A percentile compares a stretch with the other conserved stretches of the same genome.
Evolutionary conservation across 1,284 basidiomycete genomes (phyloP).

Genomic region (Sporisorium exsertum): DNA sequence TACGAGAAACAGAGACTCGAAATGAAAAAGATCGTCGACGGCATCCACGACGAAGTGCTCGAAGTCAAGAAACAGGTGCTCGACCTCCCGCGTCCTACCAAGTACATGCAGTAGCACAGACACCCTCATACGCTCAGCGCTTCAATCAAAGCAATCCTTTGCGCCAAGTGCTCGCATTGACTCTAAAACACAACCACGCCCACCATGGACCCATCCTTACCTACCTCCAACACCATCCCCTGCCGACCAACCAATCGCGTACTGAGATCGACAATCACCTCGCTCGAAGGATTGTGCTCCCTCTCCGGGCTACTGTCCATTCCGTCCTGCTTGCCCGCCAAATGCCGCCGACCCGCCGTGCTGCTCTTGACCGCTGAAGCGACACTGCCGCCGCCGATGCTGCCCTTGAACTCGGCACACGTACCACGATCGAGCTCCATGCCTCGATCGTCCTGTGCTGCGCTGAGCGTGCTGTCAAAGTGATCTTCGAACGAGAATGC

Average conservation of each 20-base stretch:
- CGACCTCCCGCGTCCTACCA: conserved; percentile 48
- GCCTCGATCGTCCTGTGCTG: conserved; percentile 29
- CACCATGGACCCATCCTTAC: conserved; percentile 40
- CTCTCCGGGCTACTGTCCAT: conserved; percentile 23
- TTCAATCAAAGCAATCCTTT: neutral
- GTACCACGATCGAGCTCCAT: conserved; percentile 52
- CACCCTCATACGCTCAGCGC: no score
- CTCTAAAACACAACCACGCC: conserved; percentile 40
- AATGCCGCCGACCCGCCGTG: neutral
- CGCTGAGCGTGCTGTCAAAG: conserved; percentile 34
- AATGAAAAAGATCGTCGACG: conserved; percentile 53
- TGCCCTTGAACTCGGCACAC: conserved; percentile 38
- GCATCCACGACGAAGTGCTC: conserved; percentile 51
- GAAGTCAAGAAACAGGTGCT: conserved; percentile 49
- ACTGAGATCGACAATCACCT: conserved; percentile 42
- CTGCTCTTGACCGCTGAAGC: neutral
- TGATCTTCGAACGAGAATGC: conserved; percentile 33
- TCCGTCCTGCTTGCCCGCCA: conserved; percentile 2
- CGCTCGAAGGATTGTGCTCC: conserved; percentile 20
- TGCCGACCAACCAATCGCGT: conserved; percentile 37
- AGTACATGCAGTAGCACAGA: conserved; percentile 47
- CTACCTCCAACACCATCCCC: conserved; percentile 45
- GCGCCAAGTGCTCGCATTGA: neutral
- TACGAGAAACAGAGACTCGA: conserved; percentile 37
- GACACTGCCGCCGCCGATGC: neutral